Evolutionary conservation across 2,329 filamentous ascomycete genomes (phyloP), one percentile per base, ranked within the genome.

Genomic region (Parafenestella ontariensis): DNA sequence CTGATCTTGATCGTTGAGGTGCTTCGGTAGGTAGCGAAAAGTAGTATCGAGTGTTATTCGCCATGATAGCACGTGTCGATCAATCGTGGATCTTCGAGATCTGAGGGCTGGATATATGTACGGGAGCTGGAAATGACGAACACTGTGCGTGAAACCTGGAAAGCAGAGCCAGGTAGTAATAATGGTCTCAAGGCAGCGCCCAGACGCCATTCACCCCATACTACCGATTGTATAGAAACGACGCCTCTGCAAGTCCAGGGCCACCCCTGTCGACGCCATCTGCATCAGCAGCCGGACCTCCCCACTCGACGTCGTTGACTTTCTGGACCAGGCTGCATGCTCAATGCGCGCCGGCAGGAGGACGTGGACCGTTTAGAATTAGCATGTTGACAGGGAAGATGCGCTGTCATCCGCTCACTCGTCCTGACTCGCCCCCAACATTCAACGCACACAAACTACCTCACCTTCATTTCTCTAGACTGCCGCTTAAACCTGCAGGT

Each of bases 181-280:
- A 73, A 64, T 69, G 62, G 54, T 49, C 62, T 59, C 59, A 51
- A 60, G 57, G 15, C 33, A 57, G 57, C 58, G 70, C 68, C 70
- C 64, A 73, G 71, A 72, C 70, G 69, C 71, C 66, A 73, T 73
- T 74, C 70, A 74, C 71, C 68, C 71, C 72, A 73, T 71, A 72
- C 68, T 70, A 69, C 65, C 52, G 59, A 62, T 52, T 56, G 58
- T 61, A 62, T 61, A 68, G 58, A 65, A 59, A 13, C 23, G 47
- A 65, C 59, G 67, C 69, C 66, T 64, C 64, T 69, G 66, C 65
- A 65, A 50, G 68, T 58, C 49, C 69, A 63, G 68, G 66, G 56
- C 42, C 46, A 59, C 67, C 72, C 71, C 62, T 62, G 68, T 58
- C 57, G 29, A 54, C 49, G 61, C 57, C 64, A 66, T 56, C 63